Base-by-base conservation (phyloP, 441 rosid genomes). In the Corymbia citriodora region DNA sequence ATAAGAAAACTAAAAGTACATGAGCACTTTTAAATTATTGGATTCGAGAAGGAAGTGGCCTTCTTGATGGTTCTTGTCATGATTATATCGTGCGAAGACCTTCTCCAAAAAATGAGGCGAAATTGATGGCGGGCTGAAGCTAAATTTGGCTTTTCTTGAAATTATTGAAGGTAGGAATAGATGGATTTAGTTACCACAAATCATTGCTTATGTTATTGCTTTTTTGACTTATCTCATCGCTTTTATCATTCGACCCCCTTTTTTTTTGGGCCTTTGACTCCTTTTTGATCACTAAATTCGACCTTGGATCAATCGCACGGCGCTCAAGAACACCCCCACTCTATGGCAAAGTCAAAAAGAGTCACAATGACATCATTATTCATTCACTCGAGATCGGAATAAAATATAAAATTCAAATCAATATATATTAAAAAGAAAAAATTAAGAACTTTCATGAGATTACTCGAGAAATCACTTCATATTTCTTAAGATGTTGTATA, bases 401-500 rank as follows among this genome's bases (percentile, higher is more conserved):
- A 21, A 72, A 19, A 33, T 4, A 1, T 15, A 72, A 36, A 72
- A 72, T 6, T 5, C 49, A 36, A 36, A 49, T 36, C 25, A 1
- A 19, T 17, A 68, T 68, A 68, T 12, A 57, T 72, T 19, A 2
- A 36, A 21, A 21, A 74, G 16, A 74, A 10, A 57, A 57, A 23
- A 23, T 23, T 25, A 7, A 3, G 10, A 45, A 25, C 10, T 79
- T 79, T 25, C 4, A 12, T 79, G 0, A 40, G 11, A 9, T 79
- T 17, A 12, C 6, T 79, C 5, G 3, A 45, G 17, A 74, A 1
- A 40, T 40, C 52, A 48, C 40, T 40, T 23, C n/a, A 79, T 7
- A 7, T 17, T 79, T 45, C 17, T 23, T 6, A 40, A 45, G 25
- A 40, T 2, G 3, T 7, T 0, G n/a, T 21, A 40, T 33, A 6